phyloP scores from a whole-genome alignment of 805 yeast genomes.

The Saccharomycopsis javanensis region DNA sequence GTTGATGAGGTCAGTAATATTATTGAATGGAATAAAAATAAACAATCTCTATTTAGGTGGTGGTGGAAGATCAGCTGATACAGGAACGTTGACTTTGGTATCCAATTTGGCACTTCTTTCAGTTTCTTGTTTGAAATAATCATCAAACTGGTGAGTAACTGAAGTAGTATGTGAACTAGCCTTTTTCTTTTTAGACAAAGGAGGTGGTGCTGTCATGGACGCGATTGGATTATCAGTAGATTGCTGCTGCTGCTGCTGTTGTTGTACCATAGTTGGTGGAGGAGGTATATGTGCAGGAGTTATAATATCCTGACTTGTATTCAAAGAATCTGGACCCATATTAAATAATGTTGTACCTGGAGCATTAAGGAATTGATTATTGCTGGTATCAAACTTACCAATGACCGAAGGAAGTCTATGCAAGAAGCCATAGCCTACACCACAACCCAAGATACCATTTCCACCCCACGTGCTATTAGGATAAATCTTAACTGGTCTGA shows the following conservation, averaged over 20 bases:
- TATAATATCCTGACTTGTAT: conserved; percentile 12
- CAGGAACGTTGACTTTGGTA: conserved; percentile 23
- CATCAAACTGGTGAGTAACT: conserved; percentile 25
- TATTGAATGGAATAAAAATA: not conserved
- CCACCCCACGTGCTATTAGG: conserved; percentile 77
- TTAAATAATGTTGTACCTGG: conserved; percentile 15
- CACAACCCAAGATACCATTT: conserved; percentile 80
- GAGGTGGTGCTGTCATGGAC: conserved; percentile 21
- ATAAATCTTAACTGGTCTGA: conserved; percentile 78
- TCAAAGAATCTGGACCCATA: conserved; percentile 5
- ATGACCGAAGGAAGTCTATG: conserved; percentile 74
- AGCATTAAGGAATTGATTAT: conserved; percentile 23
- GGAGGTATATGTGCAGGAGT: conserved; percentile 13
- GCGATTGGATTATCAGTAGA: not conserved
- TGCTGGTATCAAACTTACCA: conserved; percentile 26
- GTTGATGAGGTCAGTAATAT: not conserved
- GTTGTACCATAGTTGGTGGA: not conserved
- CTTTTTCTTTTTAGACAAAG: conserved; percentile 23
- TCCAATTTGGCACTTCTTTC: conserved; percentile 33
- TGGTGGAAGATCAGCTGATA: conserved; percentile 25
- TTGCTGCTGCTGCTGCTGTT: conserved; percentile 1
- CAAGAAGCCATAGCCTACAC: conserved; percentile 85
- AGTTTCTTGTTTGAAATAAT: conserved; percentile 34
- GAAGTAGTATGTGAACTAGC: conserved; percentile 5
- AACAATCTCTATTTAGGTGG: conserved; percentile 30